Base-by-base conservation (phyloP, 148 eudicot genomes). In the Salicornia ramosissima region DNA sequence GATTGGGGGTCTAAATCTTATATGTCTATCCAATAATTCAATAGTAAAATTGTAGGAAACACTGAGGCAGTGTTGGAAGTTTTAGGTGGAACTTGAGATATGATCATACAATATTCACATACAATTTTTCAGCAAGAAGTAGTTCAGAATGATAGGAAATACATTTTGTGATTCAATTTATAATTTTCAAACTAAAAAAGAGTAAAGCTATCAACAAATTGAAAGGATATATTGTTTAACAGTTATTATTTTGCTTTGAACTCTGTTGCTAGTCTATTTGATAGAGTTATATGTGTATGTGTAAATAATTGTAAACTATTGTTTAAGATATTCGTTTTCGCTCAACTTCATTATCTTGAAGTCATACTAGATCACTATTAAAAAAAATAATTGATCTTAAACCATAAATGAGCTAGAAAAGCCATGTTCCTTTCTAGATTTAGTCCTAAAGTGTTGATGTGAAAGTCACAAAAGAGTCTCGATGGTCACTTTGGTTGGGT, bases 61-160 rank as follows among this genome's bases (percentile, higher is more conserved):
- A n/a, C n/a, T n/a, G n/a, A n/a, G n/a, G n/a, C 16, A 54, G 10
- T 56, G 52, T 4, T 53, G 56, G 42, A 49, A 24, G 10, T 34
- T 68, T 39, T 55, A 42, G 40, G 34, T 68, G 50, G 36, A 9
- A 54, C 19, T 63, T 36, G 43, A n/a, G 26, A 34, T 24, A 29
- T 51, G 46, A 53, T 55, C 65, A 70, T 25, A 70, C 19, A 43
- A 53, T 42, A 46, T 58, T 58, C 10, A 46, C 53, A 55, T 43
- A 52, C n/a, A 39, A 52, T 46, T 4, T 52, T 68, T 22, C 24
- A 7, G 36, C 25, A 30, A 46, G 0, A 66, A 28, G 56, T 14
- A 18, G 26, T 66, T 49, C 39, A 18, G 8, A 28, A 25, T 24
- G 8, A 0, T 10, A 9, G 18, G 33, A 34, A 45, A 36, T 40